These are phyloP conservation scores for Starmerella apis DNA, from an alignment of 805 yeast genomes.

Conservation along the genomic window DNA sequence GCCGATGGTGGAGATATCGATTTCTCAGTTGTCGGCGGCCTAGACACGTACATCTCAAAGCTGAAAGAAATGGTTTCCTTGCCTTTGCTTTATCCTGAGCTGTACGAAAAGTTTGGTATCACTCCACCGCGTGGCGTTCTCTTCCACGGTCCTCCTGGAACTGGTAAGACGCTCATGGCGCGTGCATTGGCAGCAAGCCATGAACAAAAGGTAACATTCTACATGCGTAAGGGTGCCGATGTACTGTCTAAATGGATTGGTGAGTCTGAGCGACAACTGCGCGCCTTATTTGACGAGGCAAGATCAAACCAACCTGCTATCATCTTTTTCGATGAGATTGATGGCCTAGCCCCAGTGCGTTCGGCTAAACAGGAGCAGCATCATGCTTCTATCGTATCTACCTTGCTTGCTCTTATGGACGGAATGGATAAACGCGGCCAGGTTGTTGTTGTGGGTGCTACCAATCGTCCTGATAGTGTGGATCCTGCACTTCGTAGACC, in stretches of 20 bases:
- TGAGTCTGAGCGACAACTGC: slow-evolving; percentile 90
- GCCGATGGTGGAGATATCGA: slow-evolving; percentile 83
- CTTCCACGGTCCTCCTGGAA: slow-evolving; percentile 98
- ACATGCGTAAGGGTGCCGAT: slow-evolving; percentile 98
- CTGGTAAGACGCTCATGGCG: slow-evolving; percentile 97
- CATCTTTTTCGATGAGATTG: slow-evolving; percentile 94
- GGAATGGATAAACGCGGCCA: slow-evolving; percentile 99
- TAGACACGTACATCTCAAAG: slow-evolving; percentile 81
- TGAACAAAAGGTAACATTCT: slow-evolving; percentile 78
- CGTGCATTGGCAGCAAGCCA: slow-evolving; percentile 92
- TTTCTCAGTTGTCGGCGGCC: slow-evolving; percentile 80
- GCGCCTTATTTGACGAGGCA: slow-evolving; percentile 90
- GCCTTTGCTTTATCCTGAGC: slow-evolving; percentile 86
- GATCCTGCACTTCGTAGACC: slow-evolving; percentile 97
- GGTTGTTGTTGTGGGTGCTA: slow-evolving; percentile 95
- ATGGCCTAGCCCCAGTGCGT: slow-evolving; percentile 95
- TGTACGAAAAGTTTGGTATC: slow-evolving; percentile 76
- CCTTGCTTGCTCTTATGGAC: slow-evolving; percentile 91
- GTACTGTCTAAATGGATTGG: slow-evolving; percentile 98
- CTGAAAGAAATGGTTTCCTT: slow-evolving; percentile 93
- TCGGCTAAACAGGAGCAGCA: slow-evolving; percentile 97
- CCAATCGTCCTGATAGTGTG: slow-evolving; percentile 95
- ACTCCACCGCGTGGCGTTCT: slow-evolving; percentile 96
- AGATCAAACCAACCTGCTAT: slow-evolving; percentile 91
- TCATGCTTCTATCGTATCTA: slow-evolving; percentile 94